These are phyloP conservation scores for Sindora glabra DNA, from an alignment of 306 rosid species.

Conservation along the genomic window DNA sequence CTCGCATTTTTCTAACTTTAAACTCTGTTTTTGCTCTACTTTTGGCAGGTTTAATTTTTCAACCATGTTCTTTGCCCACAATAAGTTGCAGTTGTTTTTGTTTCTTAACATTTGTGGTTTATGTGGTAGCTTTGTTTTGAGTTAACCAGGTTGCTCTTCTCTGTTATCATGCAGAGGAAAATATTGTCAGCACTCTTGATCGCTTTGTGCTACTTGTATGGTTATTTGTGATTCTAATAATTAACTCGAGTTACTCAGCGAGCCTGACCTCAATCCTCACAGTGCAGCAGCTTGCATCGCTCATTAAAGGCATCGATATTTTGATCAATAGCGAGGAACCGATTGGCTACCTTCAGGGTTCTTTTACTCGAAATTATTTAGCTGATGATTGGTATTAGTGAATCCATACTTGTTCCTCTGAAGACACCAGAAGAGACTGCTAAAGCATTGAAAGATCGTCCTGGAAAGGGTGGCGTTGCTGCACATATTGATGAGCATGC, in stretches of 20 bases:
- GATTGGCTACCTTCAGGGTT: conserved; percentile 83
- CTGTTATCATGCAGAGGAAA: conserved; percentile 57
- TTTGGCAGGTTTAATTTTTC: conserved; percentile 57
- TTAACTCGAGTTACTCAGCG: conserved; percentile 93
- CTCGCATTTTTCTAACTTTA: too few species aligned
- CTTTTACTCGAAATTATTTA: conserved; percentile 61
- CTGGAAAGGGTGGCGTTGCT: conserved; percentile 68
- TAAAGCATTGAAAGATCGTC: conserved; percentile 66
- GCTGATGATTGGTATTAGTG: conserved; percentile 53
- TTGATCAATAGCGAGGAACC: conserved; percentile 50
- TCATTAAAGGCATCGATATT: conserved; percentile 75
- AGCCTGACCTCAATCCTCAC: conserved; percentile 96
- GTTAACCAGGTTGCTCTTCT: conserved; percentile 9
- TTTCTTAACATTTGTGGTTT: not conserved
- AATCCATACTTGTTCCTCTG: conserved; percentile 71
- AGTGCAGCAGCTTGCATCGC: conserved; percentile 77
- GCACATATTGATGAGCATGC: conserved; percentile 87
- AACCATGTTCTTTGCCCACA: conserved; percentile 81
- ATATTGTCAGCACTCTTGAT: conserved; percentile 86
- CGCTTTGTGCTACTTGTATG: conserved; percentile 84
- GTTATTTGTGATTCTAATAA: conserved; percentile 87
- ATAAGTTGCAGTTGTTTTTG: conserved; percentile 47
- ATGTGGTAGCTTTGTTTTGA: not conserved
- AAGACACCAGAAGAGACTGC: conserved; percentile 48
- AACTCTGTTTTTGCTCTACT: not conserved